phyloP scores from a whole-genome alignment of 495 filamentous ascomycete genomes.

The Hypoxylon perforatum region DNA sequence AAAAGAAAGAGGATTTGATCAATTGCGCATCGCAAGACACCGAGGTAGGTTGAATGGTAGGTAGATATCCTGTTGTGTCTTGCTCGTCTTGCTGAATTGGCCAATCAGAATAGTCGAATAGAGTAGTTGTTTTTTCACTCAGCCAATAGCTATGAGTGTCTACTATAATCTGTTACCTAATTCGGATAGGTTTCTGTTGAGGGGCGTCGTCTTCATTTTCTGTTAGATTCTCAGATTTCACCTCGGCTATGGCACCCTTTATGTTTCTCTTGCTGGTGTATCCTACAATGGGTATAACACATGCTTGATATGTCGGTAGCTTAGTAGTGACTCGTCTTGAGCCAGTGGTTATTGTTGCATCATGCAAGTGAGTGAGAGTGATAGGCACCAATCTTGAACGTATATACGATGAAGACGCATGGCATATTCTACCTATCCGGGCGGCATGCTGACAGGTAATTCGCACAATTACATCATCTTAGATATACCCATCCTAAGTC shows the following conservation, averaged over 20 bases:
- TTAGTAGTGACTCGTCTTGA: too few species aligned
- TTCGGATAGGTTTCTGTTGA: slow-evolving; percentile 3
- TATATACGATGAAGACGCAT: not conserved
- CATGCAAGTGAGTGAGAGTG: not conserved
- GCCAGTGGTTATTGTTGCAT: not conserved
- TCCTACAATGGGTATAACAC: not conserved
- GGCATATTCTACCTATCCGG: slow-evolving; percentile 27
- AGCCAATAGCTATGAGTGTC: slow-evolving; percentile 6
- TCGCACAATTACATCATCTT: slow-evolving; percentile 36
- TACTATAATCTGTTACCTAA: slow-evolving; percentile 14
- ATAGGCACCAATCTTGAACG: not conserved
- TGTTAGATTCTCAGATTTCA: not conserved
- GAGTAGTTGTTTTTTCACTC: slow-evolving; percentile 16
- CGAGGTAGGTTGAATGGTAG: slow-evolving; percentile 13
- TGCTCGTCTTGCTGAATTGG: not conserved
- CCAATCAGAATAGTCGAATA: slow-evolving; percentile 35
- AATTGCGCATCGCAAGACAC: slow-evolving; percentile 8
- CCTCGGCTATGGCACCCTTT: slow-evolving; percentile 8
- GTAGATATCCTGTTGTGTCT: slow-evolving; percentile 18
- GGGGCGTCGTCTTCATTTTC: slow-evolving; percentile 3
- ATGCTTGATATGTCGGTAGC: too few species aligned
- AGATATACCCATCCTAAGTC: slow-evolving; percentile 9
- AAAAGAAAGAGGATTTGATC: not conserved
- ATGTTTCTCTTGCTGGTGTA: not conserved
- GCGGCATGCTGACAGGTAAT: slow-evolving; percentile 21